These are phyloP conservation scores for Coemansia sp. DNA, from an alignment of 192 early-diverging fungal species.

Conservation along the genomic window DNA sequence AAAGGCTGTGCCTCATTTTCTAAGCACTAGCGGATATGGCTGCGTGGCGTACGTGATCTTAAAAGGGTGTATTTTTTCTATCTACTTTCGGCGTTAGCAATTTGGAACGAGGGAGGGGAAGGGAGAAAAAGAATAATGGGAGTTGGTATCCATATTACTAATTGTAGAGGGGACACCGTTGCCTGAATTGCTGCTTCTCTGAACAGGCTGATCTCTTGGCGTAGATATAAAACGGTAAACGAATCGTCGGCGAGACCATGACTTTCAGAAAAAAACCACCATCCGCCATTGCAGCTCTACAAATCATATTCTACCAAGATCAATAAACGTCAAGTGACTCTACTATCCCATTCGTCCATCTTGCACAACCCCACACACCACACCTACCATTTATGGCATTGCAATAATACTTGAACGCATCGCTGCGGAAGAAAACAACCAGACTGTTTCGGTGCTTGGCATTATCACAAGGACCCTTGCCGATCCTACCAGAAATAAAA, in stretches of 20 bases:
- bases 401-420: neutral
- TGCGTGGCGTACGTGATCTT: constrained; percentile 3
- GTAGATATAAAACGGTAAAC: constrained; percentile 20
- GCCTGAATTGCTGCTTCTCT: constrained; percentile 8
- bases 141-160: constrained; percentile 17
- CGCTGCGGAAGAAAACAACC: neutral
- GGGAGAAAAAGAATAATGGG: neutral
- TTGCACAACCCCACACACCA: neutral
- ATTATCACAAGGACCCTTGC: constrained; percentile 3
- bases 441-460: constrained; percentile 2
- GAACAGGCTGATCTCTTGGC: constrained; percentile 21
- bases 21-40: neutral
- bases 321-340: constrained; percentile 5
- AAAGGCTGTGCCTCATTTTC: neutral
- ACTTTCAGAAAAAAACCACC: neutral
- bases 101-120: neutral
- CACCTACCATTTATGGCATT: neutral
- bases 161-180: constrained; percentile 12
- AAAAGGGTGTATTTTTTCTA: constrained; percentile 1
- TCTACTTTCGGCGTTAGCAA: constrained; percentile 25
- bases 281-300: neutral
- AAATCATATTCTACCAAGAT: neutral
- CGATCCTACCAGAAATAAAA: neutral
- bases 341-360: neutral
- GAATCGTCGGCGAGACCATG: constrained; percentile 10